Evolutionary conservation across 176 grass and related monocot genomes (phyloP).

Genomic region (Secale cereale): DNA sequence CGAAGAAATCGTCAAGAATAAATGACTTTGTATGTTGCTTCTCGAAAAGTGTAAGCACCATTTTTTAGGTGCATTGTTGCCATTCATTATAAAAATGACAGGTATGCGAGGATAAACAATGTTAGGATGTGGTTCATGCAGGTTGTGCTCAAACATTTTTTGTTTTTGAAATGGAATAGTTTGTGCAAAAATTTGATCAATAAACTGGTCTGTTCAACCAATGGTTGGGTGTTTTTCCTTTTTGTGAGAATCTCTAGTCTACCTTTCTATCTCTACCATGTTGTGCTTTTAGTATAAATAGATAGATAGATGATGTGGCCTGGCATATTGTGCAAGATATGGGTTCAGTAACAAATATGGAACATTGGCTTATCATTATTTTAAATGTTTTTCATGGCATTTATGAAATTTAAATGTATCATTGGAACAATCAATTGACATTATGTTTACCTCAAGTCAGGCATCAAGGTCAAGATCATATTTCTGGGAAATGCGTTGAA

Average conservation of each 20-base stretch:
- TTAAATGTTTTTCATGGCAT: neutral
- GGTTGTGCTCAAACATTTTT: too few species aligned
- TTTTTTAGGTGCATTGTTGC: too few species aligned
- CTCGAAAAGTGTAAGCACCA: too few species aligned
- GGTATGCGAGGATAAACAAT: too few species aligned
- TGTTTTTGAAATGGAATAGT: too few species aligned
- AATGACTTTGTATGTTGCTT: too few species aligned
- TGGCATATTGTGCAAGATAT: neutral
- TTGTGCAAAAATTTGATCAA: neutral
- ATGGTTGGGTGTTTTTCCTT: neutral
- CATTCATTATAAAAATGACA: too few species aligned
- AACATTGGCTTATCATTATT: neutral
- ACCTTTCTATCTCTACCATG: neutral
- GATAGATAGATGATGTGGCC: neutral
- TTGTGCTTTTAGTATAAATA: neutral
- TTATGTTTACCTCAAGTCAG: slow-evolving; percentile 46
- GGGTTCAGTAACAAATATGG: neutral
- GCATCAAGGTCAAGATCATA: slow-evolving; percentile 45
- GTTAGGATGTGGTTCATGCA: too few species aligned
- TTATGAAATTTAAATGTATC: neutral
- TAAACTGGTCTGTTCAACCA: neutral
- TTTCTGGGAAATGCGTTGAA: slow-evolving; percentile 16
- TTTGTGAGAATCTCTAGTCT: neutral
- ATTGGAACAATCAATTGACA: slow-evolving; percentile 16
- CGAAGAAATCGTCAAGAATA: neutral